These are phyloP conservation scores for Penicillium occitanis DNA, from an alignment of 2,329 filamentous ascomycete species.

Conservation along the genomic window DNA sequence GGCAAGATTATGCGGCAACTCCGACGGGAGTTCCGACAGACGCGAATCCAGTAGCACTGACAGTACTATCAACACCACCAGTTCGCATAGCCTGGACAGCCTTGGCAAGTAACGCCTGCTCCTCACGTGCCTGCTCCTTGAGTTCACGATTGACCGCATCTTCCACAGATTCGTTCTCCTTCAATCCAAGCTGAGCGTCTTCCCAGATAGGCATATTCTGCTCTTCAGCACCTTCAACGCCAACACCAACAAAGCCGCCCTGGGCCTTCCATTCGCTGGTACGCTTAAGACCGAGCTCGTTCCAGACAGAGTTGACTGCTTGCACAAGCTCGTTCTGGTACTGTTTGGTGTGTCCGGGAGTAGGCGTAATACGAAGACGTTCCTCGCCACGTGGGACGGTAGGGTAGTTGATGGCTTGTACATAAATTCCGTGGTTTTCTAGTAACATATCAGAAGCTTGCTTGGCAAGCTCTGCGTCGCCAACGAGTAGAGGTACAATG, in stretches of 20 bases:
- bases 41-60: conserved; percentile 20
- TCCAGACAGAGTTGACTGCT: conserved; percentile 86
- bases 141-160: conserved; percentile 54
- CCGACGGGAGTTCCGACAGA: conserved; percentile 29
- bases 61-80: conserved; percentile 14
- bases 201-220: conserved; percentile 82
- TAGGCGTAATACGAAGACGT: conserved; percentile 91
- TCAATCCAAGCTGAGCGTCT: conserved; percentile 77
- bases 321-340: conserved; percentile 82
- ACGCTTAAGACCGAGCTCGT: conserved; percentile 82
- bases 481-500: conserved; percentile 90
- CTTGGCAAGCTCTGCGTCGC: conserved; percentile 90
- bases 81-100: conserved; percentile 21
- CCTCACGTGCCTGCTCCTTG: conserved; percentile 22
- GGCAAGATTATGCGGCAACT: conserved; percentile 26
- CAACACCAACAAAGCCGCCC: conserved; percentile 93
- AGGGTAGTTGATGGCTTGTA: conserved; percentile 98
- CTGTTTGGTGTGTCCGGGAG: conserved; percentile 82
- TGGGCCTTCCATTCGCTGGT: conserved; percentile 88
- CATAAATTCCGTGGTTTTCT: conserved; percentile 88
- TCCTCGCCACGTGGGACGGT: conserved; percentile 98
- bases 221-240: conserved; percentile 62
- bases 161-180: conserved; percentile 57
- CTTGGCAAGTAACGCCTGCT: conserved; percentile 10
- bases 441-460: conserved; percentile 88